Percentiles rank a stretch among this genome's conserved stretches.
These are phyloP conservation scores for Globisporangium apiculatum DNA, from an alignment of 352 stramenopile genomes.

Conservation along the genomic window DNA sequence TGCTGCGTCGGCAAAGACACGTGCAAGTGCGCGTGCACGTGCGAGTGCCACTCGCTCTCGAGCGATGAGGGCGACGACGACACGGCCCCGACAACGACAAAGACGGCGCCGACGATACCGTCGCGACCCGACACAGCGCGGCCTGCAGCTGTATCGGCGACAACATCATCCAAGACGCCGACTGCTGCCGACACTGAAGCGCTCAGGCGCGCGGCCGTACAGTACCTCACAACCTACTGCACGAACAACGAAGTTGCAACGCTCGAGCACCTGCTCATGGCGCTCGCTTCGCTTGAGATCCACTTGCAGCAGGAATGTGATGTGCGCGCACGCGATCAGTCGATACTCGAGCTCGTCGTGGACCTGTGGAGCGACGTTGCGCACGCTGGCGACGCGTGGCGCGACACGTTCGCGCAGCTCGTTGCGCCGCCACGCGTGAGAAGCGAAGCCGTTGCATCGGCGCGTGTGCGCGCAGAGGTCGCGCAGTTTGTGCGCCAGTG, in stretches of 20 bases:
- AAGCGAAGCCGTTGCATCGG: neutral
- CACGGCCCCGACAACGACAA: conserved; percentile 1
- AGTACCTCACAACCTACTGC: conserved; percentile 20
- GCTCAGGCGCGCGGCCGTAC: conserved; percentile 21
- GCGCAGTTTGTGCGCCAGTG: conserved; percentile 12
- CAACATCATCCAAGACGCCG: conserved; percentile 13
- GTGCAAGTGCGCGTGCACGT: conserved; percentile 50
- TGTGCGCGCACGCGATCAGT: neutral
- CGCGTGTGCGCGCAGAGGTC: conserved; percentile 1
- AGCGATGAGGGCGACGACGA: conserved; percentile 34
- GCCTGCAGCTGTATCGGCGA: conserved; percentile 10
- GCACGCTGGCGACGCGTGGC: conserved; percentile 5
- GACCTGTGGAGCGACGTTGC: conserved; percentile 9
- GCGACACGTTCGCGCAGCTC: conserved; percentile 4
- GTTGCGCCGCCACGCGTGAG: neutral
- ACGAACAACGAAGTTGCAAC: conserved; percentile 14
- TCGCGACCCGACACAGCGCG: neutral
- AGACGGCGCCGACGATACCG: conserved; percentile 2
- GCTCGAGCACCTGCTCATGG: conserved; percentile 26
- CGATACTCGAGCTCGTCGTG: conserved; percentile 10
- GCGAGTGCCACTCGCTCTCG: conserved; percentile 61
- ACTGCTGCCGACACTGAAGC: conserved; percentile 18
- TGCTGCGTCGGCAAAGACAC: conserved; percentile 56
- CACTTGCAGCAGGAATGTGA: conserved; percentile 5
- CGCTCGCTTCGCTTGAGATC: conserved; percentile 32